Percentiles rank a stretch among this genome's conserved stretches.
Conservation (phyloP, 495 filamentous ascomycete species). For the Podospora sp. region DNA sequence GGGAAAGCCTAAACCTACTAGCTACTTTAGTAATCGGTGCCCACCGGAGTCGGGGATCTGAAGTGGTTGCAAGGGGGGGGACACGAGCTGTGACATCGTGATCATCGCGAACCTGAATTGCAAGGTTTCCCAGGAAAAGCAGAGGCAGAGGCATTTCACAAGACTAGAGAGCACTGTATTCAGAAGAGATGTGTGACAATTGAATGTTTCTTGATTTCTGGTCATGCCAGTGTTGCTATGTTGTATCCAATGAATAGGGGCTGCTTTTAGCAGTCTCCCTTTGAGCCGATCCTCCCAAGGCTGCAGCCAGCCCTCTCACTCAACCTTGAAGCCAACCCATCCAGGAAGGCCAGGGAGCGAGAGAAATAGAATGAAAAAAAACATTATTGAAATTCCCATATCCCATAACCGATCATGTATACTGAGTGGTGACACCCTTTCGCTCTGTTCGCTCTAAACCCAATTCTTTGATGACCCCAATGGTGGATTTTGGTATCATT, state of each 20-base stretch:
- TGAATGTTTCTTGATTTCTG: slow-evolving; percentile 7
- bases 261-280: not conserved
- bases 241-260: not conserved
- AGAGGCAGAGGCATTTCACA: not conserved
- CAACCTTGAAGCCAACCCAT: slow-evolving; percentile 20
- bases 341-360: slow-evolving; percentile 22
- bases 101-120: not conserved
- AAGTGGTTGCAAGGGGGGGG: not conserved
- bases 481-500: slow-evolving; percentile 21
- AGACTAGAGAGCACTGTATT: not conserved
- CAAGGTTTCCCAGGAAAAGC: not conserved
- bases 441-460: slow-evolving; percentile 14
- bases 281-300: slow-evolving; percentile 3
- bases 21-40: not conserved
- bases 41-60: not conserved
- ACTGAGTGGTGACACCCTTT: slow-evolving; percentile 10
- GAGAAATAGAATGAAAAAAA: slow-evolving; percentile 14
- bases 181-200: not conserved
- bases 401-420: slow-evolving; percentile 3
- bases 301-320: slow-evolving; percentile 19
- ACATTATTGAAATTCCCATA: slow-evolving; percentile 10
- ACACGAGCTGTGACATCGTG: slow-evolving; percentile 12
- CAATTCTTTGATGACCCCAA: slow-evolving; percentile 6
- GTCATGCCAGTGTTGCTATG: not conserved
- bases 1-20: not conserved